Evolutionary conservation across 139 green algal genomes (phyloP).

Genomic region (Bryopsis sp.): DNA sequence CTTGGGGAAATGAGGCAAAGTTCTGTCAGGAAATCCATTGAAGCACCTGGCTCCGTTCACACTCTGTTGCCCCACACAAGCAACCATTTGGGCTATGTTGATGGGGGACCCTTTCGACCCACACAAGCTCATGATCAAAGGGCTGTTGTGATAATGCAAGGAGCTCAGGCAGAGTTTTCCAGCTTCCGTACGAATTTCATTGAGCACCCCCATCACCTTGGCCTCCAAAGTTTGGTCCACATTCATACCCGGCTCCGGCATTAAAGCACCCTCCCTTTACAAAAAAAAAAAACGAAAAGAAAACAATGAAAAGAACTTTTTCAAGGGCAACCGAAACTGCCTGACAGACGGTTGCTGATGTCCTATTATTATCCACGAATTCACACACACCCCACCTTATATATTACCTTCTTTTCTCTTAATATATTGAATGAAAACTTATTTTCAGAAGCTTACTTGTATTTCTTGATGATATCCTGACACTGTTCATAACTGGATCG

Average conservation of each 20-base stretch:
- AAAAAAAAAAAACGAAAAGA: no score
- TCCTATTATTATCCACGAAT: no score
- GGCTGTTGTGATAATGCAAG: conserved; percentile 77
- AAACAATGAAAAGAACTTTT: no score
- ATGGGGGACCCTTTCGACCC: conserved; percentile 91
- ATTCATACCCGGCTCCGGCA: conserved; percentile 63
- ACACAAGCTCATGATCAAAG: conserved; percentile 94
- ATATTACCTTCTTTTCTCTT: no score
- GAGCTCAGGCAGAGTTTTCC: conserved; percentile 46
- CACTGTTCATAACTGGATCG: conserved; percentile 60
- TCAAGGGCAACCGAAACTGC: no score
- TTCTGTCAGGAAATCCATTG: conserved; percentile 84
- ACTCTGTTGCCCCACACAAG: conserved; percentile 93
- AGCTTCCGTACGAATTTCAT: conserved; percentile 81
- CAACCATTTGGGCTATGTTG: conserved; percentile 99
- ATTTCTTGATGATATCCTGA: conserved; percentile 57
- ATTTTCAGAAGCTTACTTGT: conserved; percentile 29
- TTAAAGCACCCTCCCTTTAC: no score
- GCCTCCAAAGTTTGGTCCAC: conserved; percentile 79
- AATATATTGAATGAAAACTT: no score
- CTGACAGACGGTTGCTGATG: no score
- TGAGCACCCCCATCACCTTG: conserved; percentile 74
- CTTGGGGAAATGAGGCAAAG: conserved; percentile 84
- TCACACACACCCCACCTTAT: no score
- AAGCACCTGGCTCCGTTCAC: conserved; percentile 84